Base-by-base conservation (phyloP, 257 asterid species). In the Forsythia viridissima region DNA sequence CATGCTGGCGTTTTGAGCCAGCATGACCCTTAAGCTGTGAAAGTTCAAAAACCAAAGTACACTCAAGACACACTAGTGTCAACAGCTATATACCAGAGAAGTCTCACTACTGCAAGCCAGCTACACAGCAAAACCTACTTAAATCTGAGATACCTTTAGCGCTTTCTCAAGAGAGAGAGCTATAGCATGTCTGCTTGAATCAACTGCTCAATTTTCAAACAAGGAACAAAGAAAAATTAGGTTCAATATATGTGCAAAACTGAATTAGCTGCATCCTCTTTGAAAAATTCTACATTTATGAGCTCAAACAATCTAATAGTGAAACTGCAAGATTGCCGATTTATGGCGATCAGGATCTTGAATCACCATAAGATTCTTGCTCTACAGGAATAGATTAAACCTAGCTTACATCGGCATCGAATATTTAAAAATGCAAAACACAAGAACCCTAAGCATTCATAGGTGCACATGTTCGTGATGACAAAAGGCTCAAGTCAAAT, bases 1-100 rank as follows among this genome's bases (percentile, higher is more conserved):
- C 94, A 82, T 95, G 98, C 87, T 95, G 98, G 59, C 94, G 96
- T 82, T 92, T 93, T 78, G 91, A 87, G 86, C 93, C 91, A 77
- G 90, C 87, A 85, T 81, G 93, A 81, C 93, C 92, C 84, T 87
- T 95, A 71, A 90, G 96, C 99, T 95, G 89, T 75, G 76, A 59
- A 61, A 82, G 74, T 83, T 84, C 46, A 71, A 75, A 77, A 67
- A 15, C 3, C 75, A 77, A 15, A 70, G 48, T 44, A 57, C 34
- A 48, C 38, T 76, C n/a, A 79, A 68, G 57, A 52, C 34, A 76
- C 55, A 76, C 66, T 74, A 44, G 71, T 78, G 71, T 34, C 81
- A 66, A 40, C 77, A 78, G 74, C 82, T 79, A 81, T 42, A 48
- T 20, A 66, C 74, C 71, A 79, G 72, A 79, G 72, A 79, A 66